phyloP scores from a whole-genome alignment of 345 rosid genomes.

The Pistacia vera region DNA sequence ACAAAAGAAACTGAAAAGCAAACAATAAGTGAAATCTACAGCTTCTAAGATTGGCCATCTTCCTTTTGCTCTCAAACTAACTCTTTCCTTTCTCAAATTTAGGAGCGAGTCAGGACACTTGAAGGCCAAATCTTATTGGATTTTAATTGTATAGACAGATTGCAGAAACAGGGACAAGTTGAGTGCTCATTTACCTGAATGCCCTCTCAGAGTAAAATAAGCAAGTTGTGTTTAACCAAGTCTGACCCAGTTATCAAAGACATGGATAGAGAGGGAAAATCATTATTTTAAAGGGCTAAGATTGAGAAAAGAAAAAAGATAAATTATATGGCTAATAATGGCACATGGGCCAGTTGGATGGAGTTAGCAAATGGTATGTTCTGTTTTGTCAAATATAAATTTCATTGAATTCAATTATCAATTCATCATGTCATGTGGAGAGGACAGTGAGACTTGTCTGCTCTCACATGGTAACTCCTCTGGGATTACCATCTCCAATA shows the following conservation, averaged over 20 bases:
- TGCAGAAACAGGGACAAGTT: background rate
- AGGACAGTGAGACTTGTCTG: constrained; percentile 11
- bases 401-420: background rate
- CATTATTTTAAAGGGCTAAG: background rate
- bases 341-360: constrained; percentile 35
- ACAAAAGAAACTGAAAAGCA: constrained; percentile 41
- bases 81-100: constrained; percentile 4
- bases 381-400: background rate
- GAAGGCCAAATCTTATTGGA: constrained; percentile 9
- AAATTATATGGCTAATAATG: constrained; percentile 15
- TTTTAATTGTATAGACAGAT: background rate
- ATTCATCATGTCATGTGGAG: constrained; percentile 19
- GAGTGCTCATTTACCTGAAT: background rate
- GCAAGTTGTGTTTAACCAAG: background rate
- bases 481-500: background rate
- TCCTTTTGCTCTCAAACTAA: background rate
- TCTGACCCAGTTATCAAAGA: background rate
- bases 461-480: constrained; percentile 8
- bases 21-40: constrained; percentile 18
- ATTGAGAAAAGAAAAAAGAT: background rate
- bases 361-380: background rate
- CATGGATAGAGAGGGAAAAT: constrained; percentile 7
- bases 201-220: background rate
- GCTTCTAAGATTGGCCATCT: constrained; percentile 31
- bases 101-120: background rate